Percentiles rank a stretch among this genome's conserved stretches.
Evolutionary conservation across 371 early-diverging fungal species (phyloP).

Genomic region (Lichtheimia corymbifera): DNA sequence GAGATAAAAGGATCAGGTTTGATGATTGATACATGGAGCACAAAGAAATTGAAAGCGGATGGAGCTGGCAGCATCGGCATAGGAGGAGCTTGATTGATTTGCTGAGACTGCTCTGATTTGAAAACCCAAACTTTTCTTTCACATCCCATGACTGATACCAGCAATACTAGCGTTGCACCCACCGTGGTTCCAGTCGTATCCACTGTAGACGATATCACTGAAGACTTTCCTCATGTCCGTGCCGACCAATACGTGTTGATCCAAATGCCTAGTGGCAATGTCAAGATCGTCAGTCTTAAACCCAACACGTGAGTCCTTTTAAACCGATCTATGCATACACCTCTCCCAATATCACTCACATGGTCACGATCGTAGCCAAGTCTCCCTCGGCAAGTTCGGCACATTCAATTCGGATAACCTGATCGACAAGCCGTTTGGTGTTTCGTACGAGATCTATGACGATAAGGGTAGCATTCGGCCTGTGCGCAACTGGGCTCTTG

Average conservation of each 20-base stretch:
- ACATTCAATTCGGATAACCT: slow-evolving; percentile 74
- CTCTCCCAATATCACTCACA: background rate
- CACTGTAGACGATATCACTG: slow-evolving; percentile 24
- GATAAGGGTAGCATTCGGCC: slow-evolving; percentile 51
- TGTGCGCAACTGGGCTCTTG: slow-evolving; percentile 36
- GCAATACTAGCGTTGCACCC: background rate
- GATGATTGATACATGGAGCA: no score
- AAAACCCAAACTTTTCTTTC: background rate
- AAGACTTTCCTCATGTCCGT: slow-evolving; percentile 48
- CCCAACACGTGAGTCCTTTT: slow-evolving; percentile 53
- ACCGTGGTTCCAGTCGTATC: slow-evolving; percentile 21
- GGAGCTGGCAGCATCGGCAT: no score
- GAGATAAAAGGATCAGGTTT: no score
- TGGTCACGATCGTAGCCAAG: slow-evolving; percentile 36
- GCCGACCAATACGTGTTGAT: slow-evolving; percentile 72
- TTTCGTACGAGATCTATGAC: slow-evolving; percentile 82
- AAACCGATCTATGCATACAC: slow-evolving; percentile 3
- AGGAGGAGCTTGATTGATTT: no score
- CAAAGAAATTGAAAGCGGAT: no score
- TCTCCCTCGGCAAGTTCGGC: slow-evolving; percentile 94
- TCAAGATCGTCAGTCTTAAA: slow-evolving; percentile 75
- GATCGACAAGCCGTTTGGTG: slow-evolving; percentile 82
- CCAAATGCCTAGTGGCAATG: slow-evolving; percentile 84
- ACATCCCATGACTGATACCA: background rate
- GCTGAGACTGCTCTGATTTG: background rate